Percentiles rank a stretch among this genome's conserved stretches.
phyloP scores from a whole-genome alignment of 139 green algal genomes.

The Yamagishiella unicocca region DNA sequence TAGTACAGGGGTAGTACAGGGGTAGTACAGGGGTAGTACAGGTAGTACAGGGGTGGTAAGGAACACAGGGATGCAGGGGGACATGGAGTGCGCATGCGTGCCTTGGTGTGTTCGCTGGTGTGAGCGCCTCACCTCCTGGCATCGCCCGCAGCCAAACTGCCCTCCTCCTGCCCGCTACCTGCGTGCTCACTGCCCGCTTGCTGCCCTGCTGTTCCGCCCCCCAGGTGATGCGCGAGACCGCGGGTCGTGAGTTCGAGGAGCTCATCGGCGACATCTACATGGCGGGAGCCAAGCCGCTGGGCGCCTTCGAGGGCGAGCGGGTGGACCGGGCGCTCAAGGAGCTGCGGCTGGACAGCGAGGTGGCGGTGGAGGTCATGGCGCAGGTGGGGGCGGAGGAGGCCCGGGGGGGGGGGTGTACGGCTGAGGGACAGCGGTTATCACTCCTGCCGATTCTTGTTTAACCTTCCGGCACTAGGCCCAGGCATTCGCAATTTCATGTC shows the following conservation, averaged over 20 bases:
- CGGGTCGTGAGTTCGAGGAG: constrained; percentile 63
- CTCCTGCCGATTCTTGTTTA: too few relatives aligned
- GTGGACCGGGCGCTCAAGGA: constrained; percentile 77
- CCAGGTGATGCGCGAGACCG: constrained; percentile 52
- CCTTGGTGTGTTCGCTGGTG: too few relatives aligned
- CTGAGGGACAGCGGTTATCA: not conserved
- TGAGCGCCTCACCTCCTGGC: too few relatives aligned
- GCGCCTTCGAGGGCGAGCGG: constrained; percentile 51
- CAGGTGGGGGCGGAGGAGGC: not conserved
- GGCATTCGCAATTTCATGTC: not conserved
- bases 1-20: too few relatives aligned
- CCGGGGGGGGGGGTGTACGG: not conserved
- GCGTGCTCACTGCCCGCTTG: constrained; percentile 57
- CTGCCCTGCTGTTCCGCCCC: constrained; percentile 81
- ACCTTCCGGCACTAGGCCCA: too few relatives aligned
- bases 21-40: too few relatives aligned
- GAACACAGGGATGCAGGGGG: too few relatives aligned
- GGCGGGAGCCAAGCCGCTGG: constrained; percentile 70
- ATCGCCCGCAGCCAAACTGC: too few relatives aligned
- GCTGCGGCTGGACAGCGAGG: constrained; percentile 76
- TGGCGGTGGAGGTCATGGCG: constrained; percentile 68
- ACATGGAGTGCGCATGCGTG: too few relatives aligned
- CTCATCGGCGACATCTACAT: constrained; percentile 63
- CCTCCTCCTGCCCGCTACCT: too few relatives aligned
- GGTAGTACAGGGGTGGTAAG: too few relatives aligned